phyloP scores from a whole-genome alignment of 108 stramenopile genomes.

The Cyclotella kingstonii region DNA sequence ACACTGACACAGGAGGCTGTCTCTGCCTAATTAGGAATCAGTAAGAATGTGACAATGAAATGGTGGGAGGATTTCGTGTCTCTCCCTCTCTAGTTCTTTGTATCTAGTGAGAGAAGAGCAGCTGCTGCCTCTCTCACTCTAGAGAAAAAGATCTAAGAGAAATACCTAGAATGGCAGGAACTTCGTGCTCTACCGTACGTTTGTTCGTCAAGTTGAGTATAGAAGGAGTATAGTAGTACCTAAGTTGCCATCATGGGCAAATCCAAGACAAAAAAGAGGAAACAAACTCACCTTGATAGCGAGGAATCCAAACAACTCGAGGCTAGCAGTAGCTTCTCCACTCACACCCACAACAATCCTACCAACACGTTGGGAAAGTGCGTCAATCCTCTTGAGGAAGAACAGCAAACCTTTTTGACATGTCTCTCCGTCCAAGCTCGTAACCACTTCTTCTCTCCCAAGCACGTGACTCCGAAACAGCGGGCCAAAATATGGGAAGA shows the following conservation, averaged over 20 bases:
- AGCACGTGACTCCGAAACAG: conserved; percentile 45
- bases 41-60: too few species aligned
- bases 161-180: too few species aligned
- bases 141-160: too few species aligned
- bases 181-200: too few species aligned
- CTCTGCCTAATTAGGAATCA: too few species aligned
- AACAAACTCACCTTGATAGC: background rate
- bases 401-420: conserved; percentile 49
- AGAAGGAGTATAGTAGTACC: background rate
- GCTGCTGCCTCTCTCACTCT: too few species aligned
- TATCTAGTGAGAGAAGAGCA: too few species aligned
- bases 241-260: conserved; percentile 1
- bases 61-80: too few species aligned
- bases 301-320: background rate
- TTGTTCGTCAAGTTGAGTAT: too few species aligned
- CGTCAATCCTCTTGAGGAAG: conserved; percentile 54
- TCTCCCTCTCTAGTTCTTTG: too few species aligned
- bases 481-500: conserved; percentile 75
- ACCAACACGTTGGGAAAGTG: background rate
- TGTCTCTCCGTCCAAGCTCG: conserved; percentile 45
- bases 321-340: background rate
- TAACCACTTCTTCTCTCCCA: conserved; percentile 61
- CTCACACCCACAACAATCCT: background rate
- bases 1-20: too few species aligned
- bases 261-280: conserved; percentile 10